Evolutionary conservation across 257 asterid species (phyloP).

Genomic region (Forsythia suspensa): DNA sequence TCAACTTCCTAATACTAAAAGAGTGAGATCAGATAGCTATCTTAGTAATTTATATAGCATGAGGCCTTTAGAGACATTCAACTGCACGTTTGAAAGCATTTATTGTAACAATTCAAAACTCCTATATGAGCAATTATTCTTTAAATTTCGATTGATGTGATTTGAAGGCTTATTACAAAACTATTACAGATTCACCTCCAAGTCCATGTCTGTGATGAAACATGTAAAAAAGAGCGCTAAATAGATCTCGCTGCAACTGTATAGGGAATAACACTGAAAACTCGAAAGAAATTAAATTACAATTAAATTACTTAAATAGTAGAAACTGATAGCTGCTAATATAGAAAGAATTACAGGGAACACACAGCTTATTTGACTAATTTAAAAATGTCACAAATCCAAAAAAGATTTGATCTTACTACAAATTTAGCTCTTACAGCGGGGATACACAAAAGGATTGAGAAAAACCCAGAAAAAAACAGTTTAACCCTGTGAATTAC

Average conservation of each 20-base stretch:
- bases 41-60: not conserved
- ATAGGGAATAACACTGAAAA: not conserved
- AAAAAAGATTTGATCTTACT: not conserved
- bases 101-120: not conserved
- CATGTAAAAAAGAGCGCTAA: not conserved
- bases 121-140: not conserved
- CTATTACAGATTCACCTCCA: not conserved
- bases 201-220: not conserved
- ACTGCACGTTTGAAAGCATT: not conserved
- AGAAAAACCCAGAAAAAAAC: not conserved
- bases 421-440: not conserved
- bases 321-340: not conserved
- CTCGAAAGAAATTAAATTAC: not conserved
- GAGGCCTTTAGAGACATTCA: not conserved
- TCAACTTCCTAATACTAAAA: not conserved
- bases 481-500: not conserved
- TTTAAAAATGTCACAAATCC: not conserved
- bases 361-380: not conserved
- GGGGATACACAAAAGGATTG: not conserved
- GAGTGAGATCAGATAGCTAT: not conserved
- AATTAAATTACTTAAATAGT: not conserved
- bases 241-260: not conserved
- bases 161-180: not conserved
- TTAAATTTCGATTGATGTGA: not conserved
- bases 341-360: not conserved